A percentile compares a stretch with the other conserved stretches of the same genome.
phyloP scores from a whole-genome alignment of 306 rosid genomes.

The Medicago arabica region DNA sequence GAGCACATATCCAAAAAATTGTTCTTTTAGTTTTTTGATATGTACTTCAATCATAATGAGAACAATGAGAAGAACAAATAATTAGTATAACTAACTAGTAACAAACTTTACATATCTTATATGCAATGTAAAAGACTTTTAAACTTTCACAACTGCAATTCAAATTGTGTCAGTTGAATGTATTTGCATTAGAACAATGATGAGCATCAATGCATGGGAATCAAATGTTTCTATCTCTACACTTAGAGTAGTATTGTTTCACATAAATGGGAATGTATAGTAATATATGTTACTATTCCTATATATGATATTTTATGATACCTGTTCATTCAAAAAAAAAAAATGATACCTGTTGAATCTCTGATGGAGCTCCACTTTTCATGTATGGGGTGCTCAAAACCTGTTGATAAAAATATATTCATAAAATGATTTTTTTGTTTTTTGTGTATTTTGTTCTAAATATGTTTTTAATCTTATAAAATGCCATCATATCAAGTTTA shows the following conservation, averaged over 20 bases:
- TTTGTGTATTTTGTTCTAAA: not conserved
- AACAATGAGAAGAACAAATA: no score
- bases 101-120: no score
- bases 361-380: constrained; percentile 87
- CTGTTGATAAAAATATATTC: constrained; percentile 43
- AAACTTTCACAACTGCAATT: not conserved
- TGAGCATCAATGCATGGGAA: constrained; percentile 14
- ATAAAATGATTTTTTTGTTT: constrained; percentile 14
- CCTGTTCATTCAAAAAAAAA: no score
- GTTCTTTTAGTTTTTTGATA: no score
- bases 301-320: constrained; percentile 32
- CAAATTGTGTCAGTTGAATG: not conserved
- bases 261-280: not conserved
- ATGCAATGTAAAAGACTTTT: no score
- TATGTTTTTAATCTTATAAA: not conserved
- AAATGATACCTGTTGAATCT: constrained; percentile 77
- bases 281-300: not conserved
- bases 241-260: not conserved
- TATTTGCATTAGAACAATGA: not conserved
- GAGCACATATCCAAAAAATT: no score
- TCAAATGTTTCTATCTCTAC: constrained; percentile 7
- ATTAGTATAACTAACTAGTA: no score
- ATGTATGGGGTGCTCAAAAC: constrained; percentile 88
- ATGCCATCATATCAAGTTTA: not conserved
- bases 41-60: no score